These are phyloP conservation scores for Auriscalpium orientale DNA, from an alignment of 768 basidiomycete species.

Conservation along the genomic window DNA sequence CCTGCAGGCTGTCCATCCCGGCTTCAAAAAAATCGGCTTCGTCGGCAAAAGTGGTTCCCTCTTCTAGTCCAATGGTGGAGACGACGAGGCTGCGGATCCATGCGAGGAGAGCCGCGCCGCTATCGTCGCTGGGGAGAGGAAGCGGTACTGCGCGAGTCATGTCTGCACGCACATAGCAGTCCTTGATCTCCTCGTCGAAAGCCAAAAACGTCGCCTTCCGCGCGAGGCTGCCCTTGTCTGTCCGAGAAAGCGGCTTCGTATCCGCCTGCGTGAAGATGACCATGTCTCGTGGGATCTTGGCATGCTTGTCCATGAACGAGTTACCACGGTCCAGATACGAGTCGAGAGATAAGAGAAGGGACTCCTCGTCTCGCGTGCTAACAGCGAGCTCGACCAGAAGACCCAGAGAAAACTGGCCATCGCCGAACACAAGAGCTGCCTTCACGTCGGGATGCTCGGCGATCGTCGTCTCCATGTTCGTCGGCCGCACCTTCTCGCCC, in stretches of 20 bases:
- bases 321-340: conserved; percentile 29
- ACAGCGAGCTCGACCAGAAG: conserved; percentile 28
- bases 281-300: conserved; percentile 31
- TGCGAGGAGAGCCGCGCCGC: conserved; percentile 18
- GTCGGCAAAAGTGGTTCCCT: conserved; percentile 9
- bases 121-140: conserved; percentile 14
- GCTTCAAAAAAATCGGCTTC: conserved; percentile 31
- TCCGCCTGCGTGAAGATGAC: conserved; percentile 27
- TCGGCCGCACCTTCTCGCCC: conserved; percentile 35
- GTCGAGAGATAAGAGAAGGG: conserved; percentile 20
- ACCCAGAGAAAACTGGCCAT: conserved; percentile 27
- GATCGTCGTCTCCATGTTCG: conserved; percentile 25
- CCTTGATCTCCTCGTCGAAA: conserved; percentile 29
- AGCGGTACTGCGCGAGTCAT: conserved; percentile 18
- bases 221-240: conserved; percentile 32
- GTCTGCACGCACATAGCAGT: conserved; percentile 25
- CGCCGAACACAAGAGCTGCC: conserved; percentile 31
- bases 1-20: conserved; percentile 36
- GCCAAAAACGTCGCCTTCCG: conserved; percentile 25
- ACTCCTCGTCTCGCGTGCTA: background rate
- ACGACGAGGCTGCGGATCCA: conserved; percentile 15
- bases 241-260: conserved; percentile 25
- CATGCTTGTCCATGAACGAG: conserved; percentile 30
- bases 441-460: conserved; percentile 31
- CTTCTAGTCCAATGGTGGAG: conserved; percentile 14